A percentile compares a stretch with the other conserved stretches of the same genome.
Conservation (phyloP, 495 filamentous ascomycete genomes). For the Physcia stellaris region DNA sequence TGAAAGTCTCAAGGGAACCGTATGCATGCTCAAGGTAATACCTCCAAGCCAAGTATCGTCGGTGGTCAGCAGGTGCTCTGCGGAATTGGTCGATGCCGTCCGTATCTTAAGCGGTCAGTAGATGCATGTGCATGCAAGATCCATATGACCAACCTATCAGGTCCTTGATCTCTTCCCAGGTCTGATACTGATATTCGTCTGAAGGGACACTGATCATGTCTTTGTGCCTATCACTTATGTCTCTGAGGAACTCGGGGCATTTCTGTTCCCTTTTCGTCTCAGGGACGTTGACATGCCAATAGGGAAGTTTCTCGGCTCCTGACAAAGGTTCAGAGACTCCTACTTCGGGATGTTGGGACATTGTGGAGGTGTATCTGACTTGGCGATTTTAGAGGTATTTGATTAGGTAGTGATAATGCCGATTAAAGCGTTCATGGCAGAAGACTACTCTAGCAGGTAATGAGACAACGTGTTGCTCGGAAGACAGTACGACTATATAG, state of each 20-base stretch:
- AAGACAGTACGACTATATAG: no score
- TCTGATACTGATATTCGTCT: constrained; percentile 36
- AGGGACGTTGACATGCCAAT: constrained; percentile 72
- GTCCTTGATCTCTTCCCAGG: constrained; percentile 49
- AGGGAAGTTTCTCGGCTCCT: constrained; percentile 34
- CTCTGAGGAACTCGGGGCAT: constrained; percentile 56
- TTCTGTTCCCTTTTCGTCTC: constrained; percentile 38
- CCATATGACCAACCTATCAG: constrained; percentile 34
- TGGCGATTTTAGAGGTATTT: no score
- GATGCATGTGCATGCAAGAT: background rate
- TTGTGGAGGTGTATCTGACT: no score
- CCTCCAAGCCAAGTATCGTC: constrained; percentile 56
- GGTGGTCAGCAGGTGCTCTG: constrained; percentile 56
- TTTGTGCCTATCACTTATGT: constrained; percentile 39
- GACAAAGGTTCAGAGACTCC: background rate
- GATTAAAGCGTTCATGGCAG: no score
- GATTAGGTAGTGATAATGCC: no score
- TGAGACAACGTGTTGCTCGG: no score
- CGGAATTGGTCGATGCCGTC: constrained; percentile 65
- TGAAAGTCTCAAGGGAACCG: constrained; percentile 62
- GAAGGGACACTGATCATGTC: constrained; percentile 55
- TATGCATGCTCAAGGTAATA: constrained; percentile 46
- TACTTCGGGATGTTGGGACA: no score
- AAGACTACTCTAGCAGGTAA: no score
- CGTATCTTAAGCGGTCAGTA: constrained; percentile 19